Base-by-base conservation (phyloP, 2,329 filamentous ascomycete species). In the Fusarium irregulare region DNA sequence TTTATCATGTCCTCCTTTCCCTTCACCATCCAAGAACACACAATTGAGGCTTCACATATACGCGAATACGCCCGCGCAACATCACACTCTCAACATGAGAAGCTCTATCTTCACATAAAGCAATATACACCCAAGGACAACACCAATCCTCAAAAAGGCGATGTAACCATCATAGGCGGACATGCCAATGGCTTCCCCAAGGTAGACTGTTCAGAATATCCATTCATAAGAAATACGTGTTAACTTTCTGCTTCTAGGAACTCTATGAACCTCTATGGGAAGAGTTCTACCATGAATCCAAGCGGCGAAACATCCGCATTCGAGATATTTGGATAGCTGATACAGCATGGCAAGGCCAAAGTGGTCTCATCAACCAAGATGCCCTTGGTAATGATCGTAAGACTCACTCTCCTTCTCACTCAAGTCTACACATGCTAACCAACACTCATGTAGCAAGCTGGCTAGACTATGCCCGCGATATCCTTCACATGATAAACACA, bases 101-200 rank as follows among this genome's bases (percentile, higher is more conserved):
- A 88, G 8, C 84, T 98, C 5, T 81, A 89, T 56, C 81, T 98
- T 7, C 88, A 90, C 11, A 87, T 98, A 56, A 98, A 97, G 83
- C 93, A 98, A 77, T 98, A 98, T 78, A 92, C 88, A 0, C 94
- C 94, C 3, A 83, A 88, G 58, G 87, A 91, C 76, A 94, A 94
- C 73, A 85, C 83, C 1, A 80, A 83, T 25, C 91, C 93, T 0
- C 84, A 88, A 67, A 87, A 89, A 2, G 92, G 93, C 34, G 93
- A 96, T 79, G 83, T 98, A 11, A 98, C 93, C 21, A 90, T 98
- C 62, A 89, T 98, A 58, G 93, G 88, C 13, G 91, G 91, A 7
- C 94, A 98, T 81, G 95, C 93, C 51, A 98, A 98, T 82, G 95
- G 91, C 13, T 97, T 98, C 72, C 92, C 93, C 13, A 98, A 98